Conservation (phyloP, 2,329 filamentous ascomycete species). For the Colletotrichum sp. region DNA sequence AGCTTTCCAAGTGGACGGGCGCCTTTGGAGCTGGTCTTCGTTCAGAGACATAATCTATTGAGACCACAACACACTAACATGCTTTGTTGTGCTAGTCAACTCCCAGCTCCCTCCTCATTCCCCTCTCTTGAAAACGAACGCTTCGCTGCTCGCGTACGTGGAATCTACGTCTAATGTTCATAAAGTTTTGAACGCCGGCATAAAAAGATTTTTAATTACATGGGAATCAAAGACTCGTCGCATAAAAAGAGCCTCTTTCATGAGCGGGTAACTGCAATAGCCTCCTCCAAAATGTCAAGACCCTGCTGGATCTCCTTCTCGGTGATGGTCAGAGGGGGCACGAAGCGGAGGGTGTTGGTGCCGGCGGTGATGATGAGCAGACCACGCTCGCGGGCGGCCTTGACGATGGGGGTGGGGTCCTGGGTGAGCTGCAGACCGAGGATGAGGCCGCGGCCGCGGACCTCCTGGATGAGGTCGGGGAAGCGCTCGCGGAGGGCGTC, state of each 20-base stretch:
- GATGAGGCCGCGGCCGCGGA: slow-evolving; percentile 84
- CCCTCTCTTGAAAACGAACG: not conserved
- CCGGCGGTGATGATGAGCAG: slow-evolving; percentile 92
- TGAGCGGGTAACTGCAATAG: slow-evolving; percentile 53
- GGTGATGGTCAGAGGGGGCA: slow-evolving; percentile 83
- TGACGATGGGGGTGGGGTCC: slow-evolving; percentile 77
- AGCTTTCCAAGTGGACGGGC: too few relatives aligned
- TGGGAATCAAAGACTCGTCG: not conserved
- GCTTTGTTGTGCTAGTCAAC: not conserved
- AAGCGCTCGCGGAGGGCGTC: slow-evolving; percentile 50
- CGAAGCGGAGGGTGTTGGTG: slow-evolving; percentile 89
- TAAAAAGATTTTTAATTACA: slow-evolving; percentile 2
- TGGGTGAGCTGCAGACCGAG: slow-evolving; percentile 82
- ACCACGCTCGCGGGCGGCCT: slow-evolving; percentile 85
- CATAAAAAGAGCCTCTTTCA: not conserved
- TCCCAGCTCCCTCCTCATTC: not conserved
- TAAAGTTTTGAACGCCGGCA: slow-evolving; percentile 13
- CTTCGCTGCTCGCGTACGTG: not conserved
- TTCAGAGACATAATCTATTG: not conserved
- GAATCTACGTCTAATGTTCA: slow-evolving; percentile 11
- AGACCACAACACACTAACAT: not conserved
- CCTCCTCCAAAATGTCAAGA: slow-evolving; percentile 75
- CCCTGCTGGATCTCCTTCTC: slow-evolving; percentile 82
- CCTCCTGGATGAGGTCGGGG: slow-evolving; percentile 77
- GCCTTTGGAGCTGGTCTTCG: too few relatives aligned